phyloP scores from a whole-genome alignment of 306 rosid species.

The Fagus crenata region DNA sequence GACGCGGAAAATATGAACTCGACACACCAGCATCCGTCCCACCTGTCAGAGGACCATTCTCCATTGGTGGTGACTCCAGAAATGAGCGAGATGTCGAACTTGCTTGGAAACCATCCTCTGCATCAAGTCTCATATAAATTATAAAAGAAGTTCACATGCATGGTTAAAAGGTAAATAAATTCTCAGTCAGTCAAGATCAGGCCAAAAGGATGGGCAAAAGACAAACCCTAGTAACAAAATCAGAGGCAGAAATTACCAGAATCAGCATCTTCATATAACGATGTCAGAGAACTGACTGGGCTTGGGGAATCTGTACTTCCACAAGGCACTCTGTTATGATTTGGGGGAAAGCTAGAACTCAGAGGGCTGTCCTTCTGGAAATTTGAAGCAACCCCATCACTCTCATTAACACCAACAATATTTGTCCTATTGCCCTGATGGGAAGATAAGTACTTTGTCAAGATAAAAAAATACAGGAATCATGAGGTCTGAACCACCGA shows the following conservation, averaged over 20 bases:
- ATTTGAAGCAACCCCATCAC: constrained; percentile 53
- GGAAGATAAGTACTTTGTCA: constrained; percentile 15
- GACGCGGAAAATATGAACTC: constrained; percentile 36
- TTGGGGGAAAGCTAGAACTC: constrained; percentile 50
- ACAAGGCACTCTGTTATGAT: constrained; percentile 51
- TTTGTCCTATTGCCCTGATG: constrained; percentile 72
- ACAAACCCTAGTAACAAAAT: constrained; percentile 25
- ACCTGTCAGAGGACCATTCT: constrained; percentile 39
- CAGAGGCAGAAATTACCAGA: constrained; percentile 54
- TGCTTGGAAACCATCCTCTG: constrained; percentile 53
- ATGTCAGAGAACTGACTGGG: constrained; percentile 59
- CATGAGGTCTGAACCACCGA: neutral
- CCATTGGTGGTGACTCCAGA: constrained; percentile 35
- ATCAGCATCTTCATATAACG: constrained; percentile 85
- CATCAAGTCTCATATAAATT: constrained; percentile 26
- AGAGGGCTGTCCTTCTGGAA: constrained; percentile 49
- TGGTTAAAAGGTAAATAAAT: neutral
- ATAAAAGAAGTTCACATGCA: constrained; percentile 11
- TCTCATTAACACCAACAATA: constrained; percentile 55
- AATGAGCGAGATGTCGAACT: constrained; percentile 43
- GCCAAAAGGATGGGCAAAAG: constrained; percentile 16
- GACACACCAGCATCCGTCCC: constrained; percentile 37
- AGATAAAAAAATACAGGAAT: neutral
- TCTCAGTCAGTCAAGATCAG: constrained; percentile 10
- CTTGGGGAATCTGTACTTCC: constrained; percentile 66